A percentile compares a stretch with the other conserved stretches of the same genome.
Evolutionary conservation across 2,329 filamentous ascomycete species (phyloP).

Genomic region (Teratosphaeria viscida): DNA sequence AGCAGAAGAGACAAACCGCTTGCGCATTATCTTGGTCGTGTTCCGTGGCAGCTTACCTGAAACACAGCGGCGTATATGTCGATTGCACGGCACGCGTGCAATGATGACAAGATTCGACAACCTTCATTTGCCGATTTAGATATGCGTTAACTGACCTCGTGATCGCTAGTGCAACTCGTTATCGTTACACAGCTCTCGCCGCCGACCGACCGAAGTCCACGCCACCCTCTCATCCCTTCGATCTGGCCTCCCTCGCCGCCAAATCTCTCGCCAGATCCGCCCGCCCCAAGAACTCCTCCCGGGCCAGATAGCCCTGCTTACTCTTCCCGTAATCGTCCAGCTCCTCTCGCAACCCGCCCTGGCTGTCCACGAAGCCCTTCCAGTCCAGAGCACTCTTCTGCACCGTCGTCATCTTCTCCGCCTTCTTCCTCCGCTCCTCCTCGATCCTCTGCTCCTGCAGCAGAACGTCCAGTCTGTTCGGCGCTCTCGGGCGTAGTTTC

Average conservation of each 20-base stretch:
- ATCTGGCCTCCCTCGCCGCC: conserved; percentile 42
- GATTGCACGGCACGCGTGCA: too few species aligned
- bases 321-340: conserved; percentile 51
- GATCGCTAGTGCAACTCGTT: too few species aligned
- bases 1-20: too few species aligned
- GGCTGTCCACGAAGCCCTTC: conserved; percentile 50
- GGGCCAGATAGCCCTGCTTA: conserved; percentile 50
- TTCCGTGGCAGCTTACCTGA: too few species aligned
- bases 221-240: conserved; percentile 26
- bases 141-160: too few species aligned
- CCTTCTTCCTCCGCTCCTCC: conserved; percentile 31
- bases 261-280: conserved; percentile 48
- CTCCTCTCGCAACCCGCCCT: conserved; percentile 51
- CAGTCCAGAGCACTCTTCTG: conserved; percentile 57
- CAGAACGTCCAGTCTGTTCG: conserved; percentile 21
- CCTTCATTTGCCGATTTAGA: too few species aligned
- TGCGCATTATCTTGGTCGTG: too few species aligned
- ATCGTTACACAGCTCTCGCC: too few species aligned
- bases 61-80: too few species aligned
- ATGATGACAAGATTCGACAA: too few species aligned
- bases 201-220: not conserved
- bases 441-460: conserved; percentile 22
- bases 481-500: conserved; percentile 30
- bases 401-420: conserved; percentile 54
- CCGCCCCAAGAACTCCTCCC: conserved; percentile 52